Base-by-base conservation (phyloP, 768 basidiomycete genomes). In the Dacryopinax spathularia region DNA sequence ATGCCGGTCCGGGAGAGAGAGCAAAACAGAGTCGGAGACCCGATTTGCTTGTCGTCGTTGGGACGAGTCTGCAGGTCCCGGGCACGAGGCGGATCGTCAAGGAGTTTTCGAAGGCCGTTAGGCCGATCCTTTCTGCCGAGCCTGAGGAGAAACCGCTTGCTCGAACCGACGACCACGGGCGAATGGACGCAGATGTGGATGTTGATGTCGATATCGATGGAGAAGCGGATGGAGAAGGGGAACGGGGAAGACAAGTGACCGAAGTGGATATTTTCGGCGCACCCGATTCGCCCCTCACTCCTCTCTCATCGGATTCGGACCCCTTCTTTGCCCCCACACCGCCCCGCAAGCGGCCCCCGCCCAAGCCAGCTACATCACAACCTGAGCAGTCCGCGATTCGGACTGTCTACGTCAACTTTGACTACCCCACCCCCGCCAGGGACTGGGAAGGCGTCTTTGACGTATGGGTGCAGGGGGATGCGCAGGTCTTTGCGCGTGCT, bases 391-490 rank as follows among this genome's bases (percentile, higher is more conserved):
- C 77, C 25, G 77, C 81, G 2, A 75, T 87, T 59, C 84, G 82
- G 71, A 81, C 87, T 2, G 78, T 94, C 18, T 92, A 89, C 73
- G 78, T 95, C 63, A 95, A 95, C 73, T 75, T 88, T 36, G 91
- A 94, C 66, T 91, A 91, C 71, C 90, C 90, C 0, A 83, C 85
- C 9, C 90, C 90, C 2, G 84, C 84, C 7, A 79, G 87, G 62
- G 90, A 92, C 66, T 94, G 90, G 91, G 87, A 89, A 65, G 87
- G 84, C 7, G 86, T 94, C 2, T 94, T 96, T 68, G 92, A 96
- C 73, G 81, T 82, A 36, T 95, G 91, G 89, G 73, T 92, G 62
- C 84, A 91, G 68, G 91, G 92, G 1, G 91, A 95, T 70, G 86
- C 88, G 1, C 93, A 96, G 72, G 71, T 70, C 16, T 93, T 94